Evolutionary conservation across 345 rosid species (phyloP).

Genomic region (Dovyalis caffra): DNA sequence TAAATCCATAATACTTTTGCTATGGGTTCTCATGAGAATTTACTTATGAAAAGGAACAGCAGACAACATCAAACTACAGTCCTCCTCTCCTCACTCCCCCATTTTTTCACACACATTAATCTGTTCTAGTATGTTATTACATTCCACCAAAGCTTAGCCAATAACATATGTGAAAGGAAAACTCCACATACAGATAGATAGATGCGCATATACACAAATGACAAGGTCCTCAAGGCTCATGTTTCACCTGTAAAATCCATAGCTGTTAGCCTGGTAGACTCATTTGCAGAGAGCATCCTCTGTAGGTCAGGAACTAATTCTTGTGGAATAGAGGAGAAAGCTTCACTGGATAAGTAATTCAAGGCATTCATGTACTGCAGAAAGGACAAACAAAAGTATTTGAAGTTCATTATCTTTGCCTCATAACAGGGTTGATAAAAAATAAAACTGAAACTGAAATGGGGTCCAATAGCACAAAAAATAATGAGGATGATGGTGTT

Average conservation of each 20-base stretch:
- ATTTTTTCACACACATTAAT: background rate
- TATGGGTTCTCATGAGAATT: too few relatives aligned
- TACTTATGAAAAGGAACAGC: too few relatives aligned
- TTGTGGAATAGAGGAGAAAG: slow-evolving; percentile 78
- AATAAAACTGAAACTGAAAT: background rate
- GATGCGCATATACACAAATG: background rate
- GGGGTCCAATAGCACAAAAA: background rate
- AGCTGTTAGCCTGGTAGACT: slow-evolving; percentile 83
- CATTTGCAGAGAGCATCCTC: slow-evolving; percentile 87
- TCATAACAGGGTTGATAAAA: background rate
- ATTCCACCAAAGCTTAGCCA: background rate
- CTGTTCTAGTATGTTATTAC: background rate
- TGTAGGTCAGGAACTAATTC: slow-evolving; percentile 87
- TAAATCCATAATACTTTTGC: too few relatives aligned
- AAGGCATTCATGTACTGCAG: slow-evolving; percentile 89
- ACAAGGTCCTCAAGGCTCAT: background rate
- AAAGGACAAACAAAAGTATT: slow-evolving; percentile 14
- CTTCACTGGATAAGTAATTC: slow-evolving; percentile 82
- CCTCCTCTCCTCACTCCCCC: background rate
- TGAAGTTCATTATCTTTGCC: background rate
- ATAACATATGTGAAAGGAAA: background rate
- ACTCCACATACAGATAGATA: background rate
- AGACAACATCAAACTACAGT: too few relatives aligned
- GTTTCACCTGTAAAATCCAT: slow-evolving; percentile 80
- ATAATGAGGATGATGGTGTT: background rate